A percentile compares a stretch with the other conserved stretches of the same genome.
These are phyloP conservation scores for Aquilaria sinensis DNA, from an alignment of 345 rosid species.

Conservation along the genomic window DNA sequence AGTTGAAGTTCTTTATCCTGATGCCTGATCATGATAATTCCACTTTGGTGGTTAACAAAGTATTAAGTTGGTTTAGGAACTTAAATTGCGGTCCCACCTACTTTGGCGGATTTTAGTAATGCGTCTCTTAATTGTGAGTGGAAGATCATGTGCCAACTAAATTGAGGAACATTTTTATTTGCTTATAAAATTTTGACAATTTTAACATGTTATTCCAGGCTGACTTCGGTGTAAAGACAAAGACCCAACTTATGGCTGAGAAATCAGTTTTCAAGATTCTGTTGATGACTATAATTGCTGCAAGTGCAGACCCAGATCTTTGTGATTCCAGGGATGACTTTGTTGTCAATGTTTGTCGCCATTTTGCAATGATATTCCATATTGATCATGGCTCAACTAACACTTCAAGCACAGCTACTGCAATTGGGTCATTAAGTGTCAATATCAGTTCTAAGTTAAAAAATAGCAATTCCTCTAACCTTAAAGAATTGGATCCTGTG, in stretches of 20 bases:
- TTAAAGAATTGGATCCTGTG: slow-evolving; percentile 89
- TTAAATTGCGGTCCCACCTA: no score
- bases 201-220: slow-evolving; percentile 36
- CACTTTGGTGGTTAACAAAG: no score
- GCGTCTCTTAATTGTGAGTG: no score
- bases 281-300: slow-evolving; percentile 78
- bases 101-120: no score
- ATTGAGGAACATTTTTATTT: neutral
- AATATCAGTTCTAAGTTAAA: slow-evolving; percentile 53
- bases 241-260: slow-evolving; percentile 98
- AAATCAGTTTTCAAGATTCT: slow-evolving; percentile 95
- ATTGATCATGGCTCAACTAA: slow-evolving; percentile 51
- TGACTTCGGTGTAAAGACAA: slow-evolving; percentile 96
- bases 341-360: slow-evolving; percentile 73
- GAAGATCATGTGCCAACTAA: no score
- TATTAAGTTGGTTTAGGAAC: no score
- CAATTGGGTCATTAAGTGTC: slow-evolving; percentile 43
- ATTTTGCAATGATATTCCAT: slow-evolving; percentile 90
- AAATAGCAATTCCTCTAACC: slow-evolving; percentile 45
- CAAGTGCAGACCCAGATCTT: slow-evolving; percentile 78
- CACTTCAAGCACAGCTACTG: slow-evolving; percentile 42
- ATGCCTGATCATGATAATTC: no score
- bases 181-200: neutral
- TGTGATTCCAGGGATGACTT: slow-evolving; percentile 73
- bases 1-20: no score